Percentiles rank a stretch among this genome's conserved stretches.
Evolutionary conservation across 2,329 filamentous ascomycete genomes (phyloP).

Genomic region (Claviceps sp.): DNA sequence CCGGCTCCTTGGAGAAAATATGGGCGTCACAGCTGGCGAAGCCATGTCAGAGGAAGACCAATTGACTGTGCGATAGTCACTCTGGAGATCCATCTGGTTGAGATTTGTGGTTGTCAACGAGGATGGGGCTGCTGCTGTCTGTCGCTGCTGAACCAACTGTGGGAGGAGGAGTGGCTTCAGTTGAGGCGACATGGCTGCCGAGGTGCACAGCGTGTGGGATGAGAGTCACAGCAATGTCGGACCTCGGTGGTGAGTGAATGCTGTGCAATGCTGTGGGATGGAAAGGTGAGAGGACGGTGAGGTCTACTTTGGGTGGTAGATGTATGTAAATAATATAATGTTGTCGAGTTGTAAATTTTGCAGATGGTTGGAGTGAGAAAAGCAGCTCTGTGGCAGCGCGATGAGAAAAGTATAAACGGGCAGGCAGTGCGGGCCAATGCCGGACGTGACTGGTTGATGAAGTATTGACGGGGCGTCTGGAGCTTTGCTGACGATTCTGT

Average conservation of each 20-base stretch:
- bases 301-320: too few species aligned
- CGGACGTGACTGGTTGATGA: too few species aligned
- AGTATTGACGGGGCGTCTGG: neutral
- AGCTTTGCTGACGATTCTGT: slow-evolving; percentile 1
- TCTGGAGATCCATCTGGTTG: slow-evolving; percentile 22
- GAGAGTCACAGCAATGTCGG: slow-evolving; percentile 1
- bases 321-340: too few species aligned
- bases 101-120: slow-evolving; percentile 19
- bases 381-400: too few species aligned
- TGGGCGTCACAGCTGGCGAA: slow-evolving; percentile 53
- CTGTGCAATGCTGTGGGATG: neutral
- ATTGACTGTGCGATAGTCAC: slow-evolving; percentile 33
- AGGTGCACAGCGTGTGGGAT: slow-evolving; percentile 2
- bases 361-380: too few species aligned
- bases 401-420: neutral
- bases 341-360: too few species aligned
- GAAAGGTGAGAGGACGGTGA: neutral
- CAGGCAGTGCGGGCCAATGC: neutral
- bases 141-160: slow-evolving; percentile 5
- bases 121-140: slow-evolving; percentile 7
- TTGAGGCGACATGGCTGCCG: slow-evolving; percentile 3
- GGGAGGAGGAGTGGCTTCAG: slow-evolving; percentile 7
- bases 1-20: slow-evolving; percentile 52
- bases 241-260: neutral
- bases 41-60: slow-evolving; percentile 53